Base-by-base conservation (phyloP, 1,139 yeast species). In the Geotrichum fermentans region DNA sequence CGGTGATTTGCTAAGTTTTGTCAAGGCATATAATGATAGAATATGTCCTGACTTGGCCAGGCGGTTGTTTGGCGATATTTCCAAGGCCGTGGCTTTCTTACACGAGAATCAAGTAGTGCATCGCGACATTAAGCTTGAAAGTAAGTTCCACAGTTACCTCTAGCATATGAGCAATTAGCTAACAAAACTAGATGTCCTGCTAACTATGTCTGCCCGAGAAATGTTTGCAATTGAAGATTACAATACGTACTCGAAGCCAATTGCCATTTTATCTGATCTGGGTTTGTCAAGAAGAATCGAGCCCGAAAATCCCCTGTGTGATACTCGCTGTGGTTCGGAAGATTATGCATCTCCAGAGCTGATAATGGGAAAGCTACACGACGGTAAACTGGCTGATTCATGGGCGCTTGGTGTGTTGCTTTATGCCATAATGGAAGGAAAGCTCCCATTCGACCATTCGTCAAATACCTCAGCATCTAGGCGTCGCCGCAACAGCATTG, bases 401-500 rank as follows among this genome's bases (percentile, higher is more conserved):
- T 92, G 98, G 98, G 87, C 97, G 1, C 68, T 89, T 6, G 98
- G 97, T 1, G 97, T 90, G 3, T 71, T 89, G n/a, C 68, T 89
- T 0, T 92, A 89, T 62, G 79, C 95, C 1, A 68, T 90, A 32
- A 67, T 92, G 60, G 98, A 92, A 60, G 82, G 86, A 47, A 67
- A 96, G 49, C 71, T 92, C 45, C 98, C 98, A 1, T 92, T 92
- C 70, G 98, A 92, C 63, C 73, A 74, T 10, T 66, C 64, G 10
- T 58, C 55, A 24, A 55, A 57, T 10, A 50, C 51, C 2, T 53
- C 74, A 42, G 57, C n/a, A n/a, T n/a, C 58, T 6, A 72, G 73
- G 47, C 64, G 82, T 22, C 73, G 78, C 47, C 73, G 79, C 40
- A 77, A 81, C 45, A 77, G 83, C 52, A 80, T 89, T 0, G 83